phyloP scores from a whole-genome alignment of 768 basidiomycete species.

The Collybiopsis luxurians region DNA sequence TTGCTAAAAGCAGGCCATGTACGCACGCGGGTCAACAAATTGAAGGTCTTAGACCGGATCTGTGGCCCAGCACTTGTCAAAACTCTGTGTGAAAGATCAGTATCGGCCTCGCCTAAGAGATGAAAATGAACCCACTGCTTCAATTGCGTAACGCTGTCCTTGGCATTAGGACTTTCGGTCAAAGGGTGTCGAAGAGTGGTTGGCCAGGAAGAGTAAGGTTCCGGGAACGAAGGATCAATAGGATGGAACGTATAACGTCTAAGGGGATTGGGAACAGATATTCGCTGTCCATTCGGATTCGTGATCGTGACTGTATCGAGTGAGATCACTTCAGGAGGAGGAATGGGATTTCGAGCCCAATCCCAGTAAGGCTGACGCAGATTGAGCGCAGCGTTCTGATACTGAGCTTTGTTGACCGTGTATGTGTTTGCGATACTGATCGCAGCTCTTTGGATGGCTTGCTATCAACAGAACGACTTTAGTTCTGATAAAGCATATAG shows the following conservation, averaged over 20 bases:
- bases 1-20: slow-evolving; percentile 48
- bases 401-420: slow-evolving; percentile 24
- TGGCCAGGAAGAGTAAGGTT: slow-evolving; percentile 27
- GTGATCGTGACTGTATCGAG: slow-evolving; percentile 29
- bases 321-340: slow-evolving; percentile 37
- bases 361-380: slow-evolving; percentile 50
- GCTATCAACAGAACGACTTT: slow-evolving; percentile 28
- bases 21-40: slow-evolving; percentile 32
- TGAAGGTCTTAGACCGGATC: slow-evolving; percentile 31
- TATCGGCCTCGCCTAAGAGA: background rate
- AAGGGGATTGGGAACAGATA: slow-evolving; percentile 28
- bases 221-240: slow-evolving; percentile 26
- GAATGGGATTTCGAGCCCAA: slow-evolving; percentile 39
- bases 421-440: slow-evolving; percentile 40
- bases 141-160: slow-evolving; percentile 28
- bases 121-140: slow-evolving; percentile 18
- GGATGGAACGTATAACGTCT: slow-evolving; percentile 33
- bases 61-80: slow-evolving; percentile 21
- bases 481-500: background rate
- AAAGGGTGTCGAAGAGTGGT: slow-evolving; percentile 34
- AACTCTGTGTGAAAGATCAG: slow-evolving; percentile 11
- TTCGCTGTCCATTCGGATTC: slow-evolving; percentile 25
- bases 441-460: slow-evolving; percentile 43
- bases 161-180: slow-evolving; percentile 19
- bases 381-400: slow-evolving; percentile 30